phyloP scores from a whole-genome alignment of 1,284 basidiomycete species.

The Meripilus lineatus region DNA sequence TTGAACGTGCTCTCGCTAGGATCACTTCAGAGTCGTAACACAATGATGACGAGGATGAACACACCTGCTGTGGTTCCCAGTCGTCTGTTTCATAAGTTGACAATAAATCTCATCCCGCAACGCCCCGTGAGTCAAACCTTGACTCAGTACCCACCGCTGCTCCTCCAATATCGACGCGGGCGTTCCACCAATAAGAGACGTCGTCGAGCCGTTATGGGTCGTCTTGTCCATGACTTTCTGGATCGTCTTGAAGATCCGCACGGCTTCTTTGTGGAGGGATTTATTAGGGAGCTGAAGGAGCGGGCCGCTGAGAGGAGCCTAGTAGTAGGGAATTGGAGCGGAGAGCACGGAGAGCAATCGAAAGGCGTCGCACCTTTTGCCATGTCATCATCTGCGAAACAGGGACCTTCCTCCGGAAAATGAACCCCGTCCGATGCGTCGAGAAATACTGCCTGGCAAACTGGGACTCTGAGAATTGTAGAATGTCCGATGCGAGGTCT shows the following conservation, averaged over 20 bases:
- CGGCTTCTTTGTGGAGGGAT: slow-evolving; percentile 66
- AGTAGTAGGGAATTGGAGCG: slow-evolving; percentile 1
- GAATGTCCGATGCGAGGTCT: slow-evolving; percentile 77
- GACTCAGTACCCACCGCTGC: slow-evolving; percentile 78
- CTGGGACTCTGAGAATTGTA: slow-evolving; percentile 78
- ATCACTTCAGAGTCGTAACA: slow-evolving; percentile 1
- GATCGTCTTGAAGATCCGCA: slow-evolving; percentile 83
- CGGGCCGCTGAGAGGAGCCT: slow-evolving; percentile 66
- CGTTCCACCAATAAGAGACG: slow-evolving; percentile 38
- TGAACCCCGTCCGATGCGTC: slow-evolving; percentile 80
- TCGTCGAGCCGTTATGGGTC: slow-evolving; percentile 50
- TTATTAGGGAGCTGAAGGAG: slow-evolving; percentile 64
- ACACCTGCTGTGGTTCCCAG: slow-evolving; percentile 72
- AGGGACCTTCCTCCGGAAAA: slow-evolving; percentile 75
- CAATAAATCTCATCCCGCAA: slow-evolving; percentile 90
- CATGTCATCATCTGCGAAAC: slow-evolving; percentile 84
- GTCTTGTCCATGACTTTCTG: slow-evolving; percentile 82
- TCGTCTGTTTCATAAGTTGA: slow-evolving; percentile 88
- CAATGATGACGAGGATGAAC: slow-evolving; percentile 25
- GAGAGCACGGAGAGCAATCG: neutral
- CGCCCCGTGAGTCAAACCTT: slow-evolving; percentile 75
- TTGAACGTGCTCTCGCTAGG: slow-evolving; percentile 74
- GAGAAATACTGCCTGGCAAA: slow-evolving; percentile 87
- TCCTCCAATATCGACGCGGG: slow-evolving; percentile 61
- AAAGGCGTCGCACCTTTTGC: slow-evolving; percentile 59